Evolutionary conservation across 2,329 filamentous ascomycete genomes (phyloP), one percentile per base, ranked within the genome.

Genomic region (Phaeosphaeria sp.): DNA sequence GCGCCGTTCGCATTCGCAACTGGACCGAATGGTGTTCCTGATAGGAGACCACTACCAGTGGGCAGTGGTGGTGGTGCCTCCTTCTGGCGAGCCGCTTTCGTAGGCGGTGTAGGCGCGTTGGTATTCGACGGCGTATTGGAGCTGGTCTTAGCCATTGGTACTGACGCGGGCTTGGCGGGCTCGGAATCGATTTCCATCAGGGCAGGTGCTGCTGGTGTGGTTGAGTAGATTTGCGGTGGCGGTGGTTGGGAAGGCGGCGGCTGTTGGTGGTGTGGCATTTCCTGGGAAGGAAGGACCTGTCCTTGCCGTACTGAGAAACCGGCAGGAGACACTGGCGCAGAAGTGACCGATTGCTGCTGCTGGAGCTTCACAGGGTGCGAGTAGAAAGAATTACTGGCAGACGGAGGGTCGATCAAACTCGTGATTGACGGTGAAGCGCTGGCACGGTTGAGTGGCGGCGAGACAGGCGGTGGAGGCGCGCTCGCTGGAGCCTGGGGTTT

Each of bases 391-490:
- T 76, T 76, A 71, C 65, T 71, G 67, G 76, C 72, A 53, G 68
- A 76, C 2, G 85, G 85, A 33, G 89, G 90, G 66, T 97, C 92
- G 50, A 97, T 91, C 56, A 97, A 84, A 77, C 92, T 96, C 6
- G 92, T 90, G 66, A 97, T 97, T 2, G 94, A 94, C 1, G 94
- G 93, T 4, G 94, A 97, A 40, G 91, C 91, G 73, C 91, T 94
- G n/a, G 91, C 90, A 53, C 90, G 87, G 77, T 90, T 89, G 53
- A 85, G 70, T 72, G 77, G 85, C 7, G 81, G 79, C n/a, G 78
- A 78, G 54, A 80, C 78, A n/a, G 79, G 74, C 20, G 82, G 76
- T 20, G 82, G 36, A 15, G 36, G 75, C 24, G 79, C 80, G 61
- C 74, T 82, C 63, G 80, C 81, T 58, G 64, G 74, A 65, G 51